Evolutionary conservation across 441 rosid species (phyloP).

Genomic region (Flueggea neowawraea): DNA sequence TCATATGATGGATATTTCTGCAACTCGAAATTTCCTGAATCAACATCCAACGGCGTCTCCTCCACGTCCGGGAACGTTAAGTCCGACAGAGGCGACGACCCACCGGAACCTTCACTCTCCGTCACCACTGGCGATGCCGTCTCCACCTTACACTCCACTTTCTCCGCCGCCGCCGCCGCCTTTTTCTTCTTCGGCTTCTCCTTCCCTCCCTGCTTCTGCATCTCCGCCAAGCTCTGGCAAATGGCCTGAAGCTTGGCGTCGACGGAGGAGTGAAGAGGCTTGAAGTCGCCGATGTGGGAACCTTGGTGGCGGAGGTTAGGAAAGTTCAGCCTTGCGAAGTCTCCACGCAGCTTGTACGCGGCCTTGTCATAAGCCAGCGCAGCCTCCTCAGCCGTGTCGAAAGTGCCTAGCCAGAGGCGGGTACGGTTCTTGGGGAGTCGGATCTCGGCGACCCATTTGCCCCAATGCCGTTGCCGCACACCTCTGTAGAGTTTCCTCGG

Average conservation of each 20-base stretch:
- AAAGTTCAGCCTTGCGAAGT: slow-evolving; percentile 78
- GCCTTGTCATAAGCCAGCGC: slow-evolving; percentile 93
- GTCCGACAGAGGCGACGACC: slow-evolving; percentile 37
- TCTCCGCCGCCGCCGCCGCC: background rate
- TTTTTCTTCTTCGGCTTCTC: slow-evolving; percentile 21
- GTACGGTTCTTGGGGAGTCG: slow-evolving; percentile 90
- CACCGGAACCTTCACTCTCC: slow-evolving; percentile 49
- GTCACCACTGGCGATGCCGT: slow-evolving; percentile 29
- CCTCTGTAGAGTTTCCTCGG: slow-evolving; percentile 81
- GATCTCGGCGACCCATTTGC: slow-evolving; percentile 98
- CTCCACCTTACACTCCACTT: slow-evolving; percentile 28
- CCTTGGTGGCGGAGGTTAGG: slow-evolving; percentile 53
- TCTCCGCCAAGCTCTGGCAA: slow-evolving; percentile 47
- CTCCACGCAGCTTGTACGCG: slow-evolving; percentile 83
- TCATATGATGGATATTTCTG: slow-evolving; percentile 76
- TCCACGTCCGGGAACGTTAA: slow-evolving; percentile 44
- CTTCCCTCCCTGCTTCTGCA: slow-evolving; percentile 21
- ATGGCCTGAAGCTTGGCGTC: slow-evolving; percentile 81
- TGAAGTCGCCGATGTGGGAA: slow-evolving; percentile 46
- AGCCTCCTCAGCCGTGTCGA: slow-evolving; percentile 84
- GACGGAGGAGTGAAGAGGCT: slow-evolving; percentile 82
- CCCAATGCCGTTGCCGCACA: slow-evolving; percentile 97
- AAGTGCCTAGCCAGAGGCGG: slow-evolving; percentile 95
- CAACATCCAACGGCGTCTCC: slow-evolving; percentile 38
- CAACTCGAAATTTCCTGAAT: slow-evolving; percentile 46